Percentiles rank a stretch among this genome's conserved stretches.
Evolutionary conservation across 2,329 filamentous ascomycete species (phyloP).

Genomic region (Fusarium sp.): DNA sequence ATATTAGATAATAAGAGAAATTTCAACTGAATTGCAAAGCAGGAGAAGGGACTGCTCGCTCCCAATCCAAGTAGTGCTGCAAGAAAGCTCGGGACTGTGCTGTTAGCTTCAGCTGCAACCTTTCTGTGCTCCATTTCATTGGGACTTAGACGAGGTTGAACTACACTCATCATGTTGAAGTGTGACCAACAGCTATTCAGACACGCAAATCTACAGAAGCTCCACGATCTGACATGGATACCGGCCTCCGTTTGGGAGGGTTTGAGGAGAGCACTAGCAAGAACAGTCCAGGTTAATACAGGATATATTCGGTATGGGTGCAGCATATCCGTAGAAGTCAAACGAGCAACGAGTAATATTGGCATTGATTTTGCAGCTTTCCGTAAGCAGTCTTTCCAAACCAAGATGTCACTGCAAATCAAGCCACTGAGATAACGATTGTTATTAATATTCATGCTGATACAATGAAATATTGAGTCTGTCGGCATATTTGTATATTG

Average conservation of each 20-base stretch:
- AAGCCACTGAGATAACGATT: too few relatives aligned
- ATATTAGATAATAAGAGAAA: rapidly evolving
- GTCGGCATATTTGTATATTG: neutral
- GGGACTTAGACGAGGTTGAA: neutral
- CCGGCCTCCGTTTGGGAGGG: too few relatives aligned
- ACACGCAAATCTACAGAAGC: neutral
- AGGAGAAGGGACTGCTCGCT: rapidly evolving
- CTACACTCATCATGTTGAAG: neutral
- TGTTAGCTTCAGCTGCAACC: neutral
- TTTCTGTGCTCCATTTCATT: neutral
- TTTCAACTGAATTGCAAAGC: rapidly evolving
- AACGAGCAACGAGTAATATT: too few relatives aligned
- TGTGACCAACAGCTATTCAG: neutral
- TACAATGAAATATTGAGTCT: rapidly evolving
- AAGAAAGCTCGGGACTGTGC: rapidly evolving
- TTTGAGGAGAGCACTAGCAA: too few relatives aligned
- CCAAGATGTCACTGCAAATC: too few relatives aligned
- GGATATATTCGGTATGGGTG: too few relatives aligned
- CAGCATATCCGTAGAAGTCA: too few relatives aligned
- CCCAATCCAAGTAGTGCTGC: neutral
- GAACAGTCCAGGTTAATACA: too few relatives aligned
- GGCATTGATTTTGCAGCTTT: too few relatives aligned
- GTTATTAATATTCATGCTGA: too few relatives aligned
- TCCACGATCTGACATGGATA: too few relatives aligned
- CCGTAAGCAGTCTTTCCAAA: too few relatives aligned